phyloP scores from a whole-genome alignment of 257 asterid genomes.

The Solanum tarapatanum region DNA sequence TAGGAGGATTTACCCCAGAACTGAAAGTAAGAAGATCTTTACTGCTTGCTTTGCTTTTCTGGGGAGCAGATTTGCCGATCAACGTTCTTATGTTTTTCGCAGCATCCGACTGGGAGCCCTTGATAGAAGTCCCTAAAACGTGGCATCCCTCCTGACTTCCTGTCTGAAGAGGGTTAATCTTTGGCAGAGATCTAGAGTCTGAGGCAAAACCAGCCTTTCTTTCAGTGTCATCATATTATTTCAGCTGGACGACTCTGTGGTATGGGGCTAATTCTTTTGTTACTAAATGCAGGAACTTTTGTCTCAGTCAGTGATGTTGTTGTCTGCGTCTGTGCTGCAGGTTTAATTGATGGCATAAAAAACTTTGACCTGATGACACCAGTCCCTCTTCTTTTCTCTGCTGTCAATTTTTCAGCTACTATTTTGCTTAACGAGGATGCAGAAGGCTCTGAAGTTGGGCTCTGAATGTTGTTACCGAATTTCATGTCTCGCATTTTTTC shows the following conservation, averaged over 20 bases:
- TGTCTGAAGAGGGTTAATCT: slow-evolving; percentile 26
- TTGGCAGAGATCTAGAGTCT: slow-evolving; percentile 20
- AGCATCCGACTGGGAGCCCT: slow-evolving; percentile 6
- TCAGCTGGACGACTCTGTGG: slow-evolving; percentile 24
- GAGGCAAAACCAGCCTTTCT: slow-evolving; percentile 25
- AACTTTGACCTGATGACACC: slow-evolving; percentile 27
- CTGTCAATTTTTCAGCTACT: slow-evolving; percentile 14
- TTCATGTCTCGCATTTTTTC: slow-evolving; percentile 6
- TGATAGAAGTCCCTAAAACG: slow-evolving; percentile 10
- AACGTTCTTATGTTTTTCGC: slow-evolving; percentile 2
- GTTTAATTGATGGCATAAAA: slow-evolving; percentile 30
- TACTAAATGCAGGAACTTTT: slow-evolving; percentile 20
- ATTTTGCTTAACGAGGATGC: slow-evolving; percentile 24
- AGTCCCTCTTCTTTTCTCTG: slow-evolving; percentile 30
- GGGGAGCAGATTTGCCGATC: slow-evolving; percentile 15
- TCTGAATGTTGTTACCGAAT: slow-evolving; percentile 18
- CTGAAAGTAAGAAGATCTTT: slow-evolving; percentile 24
- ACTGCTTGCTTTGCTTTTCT: slow-evolving; percentile 12
- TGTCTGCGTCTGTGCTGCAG: slow-evolving; percentile 21
- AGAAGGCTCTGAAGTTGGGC: slow-evolving; percentile 11
- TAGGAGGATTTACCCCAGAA: slow-evolving; percentile 20
- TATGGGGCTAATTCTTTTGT: slow-evolving; percentile 18
- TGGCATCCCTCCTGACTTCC: slow-evolving; percentile 27
- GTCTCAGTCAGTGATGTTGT: slow-evolving; percentile 17
- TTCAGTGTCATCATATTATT: slow-evolving; percentile 23